phyloP scores from a whole-genome alignment of 1,139 yeast species.

The Kodamaea suecica region DNA sequence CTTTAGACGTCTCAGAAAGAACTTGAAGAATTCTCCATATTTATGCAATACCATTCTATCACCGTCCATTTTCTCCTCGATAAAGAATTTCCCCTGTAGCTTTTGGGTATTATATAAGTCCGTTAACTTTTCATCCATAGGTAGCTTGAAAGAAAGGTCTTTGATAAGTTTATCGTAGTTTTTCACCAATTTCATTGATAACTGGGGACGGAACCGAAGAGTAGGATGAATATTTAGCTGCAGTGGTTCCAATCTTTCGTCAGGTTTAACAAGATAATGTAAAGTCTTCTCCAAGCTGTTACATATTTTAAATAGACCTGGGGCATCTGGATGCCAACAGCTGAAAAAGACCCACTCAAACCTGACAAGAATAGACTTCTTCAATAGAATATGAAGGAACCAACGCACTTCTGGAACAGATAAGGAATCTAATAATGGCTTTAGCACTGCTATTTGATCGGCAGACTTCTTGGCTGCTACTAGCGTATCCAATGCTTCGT shows the following conservation, averaged over 20 bases:
- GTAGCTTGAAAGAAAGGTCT: constrained; percentile 29
- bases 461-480: constrained; percentile 36
- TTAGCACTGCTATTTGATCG: constrained; percentile 42
- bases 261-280: constrained; percentile 53
- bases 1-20: constrained; percentile 65
- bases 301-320: constrained; percentile 61
- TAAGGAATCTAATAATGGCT: constrained; percentile 52
- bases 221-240: constrained; percentile 49
- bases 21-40: constrained; percentile 47
- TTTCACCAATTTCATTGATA: constrained; percentile 52
- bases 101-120: constrained; percentile 14
- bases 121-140: constrained; percentile 23
- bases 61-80: constrained; percentile 94
- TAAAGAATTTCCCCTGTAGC: constrained; percentile 47
- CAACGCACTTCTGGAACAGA: constrained; percentile 66
- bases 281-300: constrained; percentile 62
- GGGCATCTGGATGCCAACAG: constrained; percentile 84
- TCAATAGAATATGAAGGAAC: constrained; percentile 65
- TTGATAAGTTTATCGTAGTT: constrained; percentile 49
- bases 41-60: constrained; percentile 78
- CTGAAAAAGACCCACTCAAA: constrained; percentile 60
- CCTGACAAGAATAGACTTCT: constrained; percentile 54
- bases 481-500: constrained; percentile 48
- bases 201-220: constrained; percentile 68
- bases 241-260: constrained; percentile 35